A percentile compares a stretch with the other conserved stretches of the same genome.
Conservation (phyloP, 331 rosid genomes). For the Rosa hybrid region DNA sequence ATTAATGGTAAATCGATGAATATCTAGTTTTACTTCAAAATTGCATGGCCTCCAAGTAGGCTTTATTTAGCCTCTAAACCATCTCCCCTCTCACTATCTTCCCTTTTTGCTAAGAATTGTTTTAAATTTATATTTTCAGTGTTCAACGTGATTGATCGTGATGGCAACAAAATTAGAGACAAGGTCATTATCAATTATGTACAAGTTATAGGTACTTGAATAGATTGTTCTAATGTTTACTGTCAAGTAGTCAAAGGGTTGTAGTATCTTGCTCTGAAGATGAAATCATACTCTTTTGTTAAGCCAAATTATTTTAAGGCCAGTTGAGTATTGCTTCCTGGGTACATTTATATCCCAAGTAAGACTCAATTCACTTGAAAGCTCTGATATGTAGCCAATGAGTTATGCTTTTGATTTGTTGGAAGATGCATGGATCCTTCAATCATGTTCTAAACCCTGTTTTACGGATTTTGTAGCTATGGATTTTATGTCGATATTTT, state of each 20-base stretch:
- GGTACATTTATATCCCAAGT: no score
- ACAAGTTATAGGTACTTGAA: conserved; percentile 60
- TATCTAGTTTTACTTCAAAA: no score
- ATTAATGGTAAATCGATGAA: no score
- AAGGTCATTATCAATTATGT: conserved; percentile 74
- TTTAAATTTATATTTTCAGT: conserved; percentile 50
- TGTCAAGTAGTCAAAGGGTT: not conserved
- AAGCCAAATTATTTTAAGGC: not conserved
- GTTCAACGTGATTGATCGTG: conserved; percentile 69
- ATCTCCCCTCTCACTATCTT: conserved; percentile 3
- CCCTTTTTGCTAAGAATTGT: not conserved
- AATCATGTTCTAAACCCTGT: no score
- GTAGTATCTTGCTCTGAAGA: not conserved
- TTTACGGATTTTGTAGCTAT: no score
- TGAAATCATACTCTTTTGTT: not conserved
- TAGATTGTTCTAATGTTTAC: not conserved
- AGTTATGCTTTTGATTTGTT: no score
- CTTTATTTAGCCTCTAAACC: not conserved
- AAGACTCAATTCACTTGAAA: no score
- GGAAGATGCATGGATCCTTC: no score
- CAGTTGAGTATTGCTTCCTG: not conserved
- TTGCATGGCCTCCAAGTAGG: no score
- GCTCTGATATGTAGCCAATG: no score
- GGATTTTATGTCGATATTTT: no score
- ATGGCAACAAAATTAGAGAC: conserved; percentile 86